These are phyloP conservation scores for Thelephora aurantiotincta DNA, from an alignment of 768 basidiomycete species.

Conservation along the genomic window DNA sequence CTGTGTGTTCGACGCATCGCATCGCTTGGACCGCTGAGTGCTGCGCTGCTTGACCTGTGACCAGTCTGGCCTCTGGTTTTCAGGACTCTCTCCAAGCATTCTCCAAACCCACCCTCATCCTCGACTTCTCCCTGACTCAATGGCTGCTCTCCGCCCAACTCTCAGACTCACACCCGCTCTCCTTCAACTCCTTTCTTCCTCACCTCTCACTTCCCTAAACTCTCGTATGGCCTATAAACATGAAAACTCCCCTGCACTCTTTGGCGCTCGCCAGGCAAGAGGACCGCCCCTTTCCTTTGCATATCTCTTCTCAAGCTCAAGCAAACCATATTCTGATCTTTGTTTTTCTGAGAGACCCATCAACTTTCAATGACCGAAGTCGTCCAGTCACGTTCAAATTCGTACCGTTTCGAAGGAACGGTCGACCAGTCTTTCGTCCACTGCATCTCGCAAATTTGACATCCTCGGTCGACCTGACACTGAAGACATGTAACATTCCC, in stretches of 20 bases:
- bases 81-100: too few relatives aligned
- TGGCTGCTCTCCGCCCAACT: conserved; percentile 71
- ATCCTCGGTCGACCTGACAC: conserved; percentile 28
- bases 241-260: conserved; percentile 82
- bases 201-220: conserved; percentile 86
- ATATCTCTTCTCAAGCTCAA: background rate
- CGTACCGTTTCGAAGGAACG: conserved; percentile 10
- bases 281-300: conserved; percentile 25
- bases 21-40: too few relatives aligned
- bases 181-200: conserved; percentile 48
- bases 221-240: conserved; percentile 82
- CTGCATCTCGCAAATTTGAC: conserved; percentile 51
- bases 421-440: conserved; percentile 57
- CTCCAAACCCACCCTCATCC: conserved; percentile 63
- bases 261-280: conserved; percentile 79
- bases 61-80: too few relatives aligned
- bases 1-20: too few relatives aligned
- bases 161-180: conserved; percentile 35
- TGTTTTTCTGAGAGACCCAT: conserved; percentile 38
- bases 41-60: too few relatives aligned
- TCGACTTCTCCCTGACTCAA: conserved; percentile 78
- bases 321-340: conserved; percentile 50
- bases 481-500: conserved; percentile 27
- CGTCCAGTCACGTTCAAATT: conserved; percentile 20
- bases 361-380: conserved; percentile 32